Conservation (phyloP, 2,329 filamentous ascomycete species). For the Ceratocystis smalleyi region DNA sequence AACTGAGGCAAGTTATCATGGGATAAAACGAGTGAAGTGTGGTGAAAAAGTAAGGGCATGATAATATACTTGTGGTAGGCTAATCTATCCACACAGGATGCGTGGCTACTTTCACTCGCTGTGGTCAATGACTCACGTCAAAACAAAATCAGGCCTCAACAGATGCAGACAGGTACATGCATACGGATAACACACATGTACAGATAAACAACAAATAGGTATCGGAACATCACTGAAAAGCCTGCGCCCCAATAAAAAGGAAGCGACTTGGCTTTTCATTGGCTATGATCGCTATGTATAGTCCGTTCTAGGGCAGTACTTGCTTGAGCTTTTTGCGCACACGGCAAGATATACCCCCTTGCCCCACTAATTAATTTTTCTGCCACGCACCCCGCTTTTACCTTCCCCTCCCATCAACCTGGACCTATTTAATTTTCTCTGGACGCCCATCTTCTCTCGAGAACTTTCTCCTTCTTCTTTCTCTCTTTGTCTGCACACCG, state of each 20-base stretch:
- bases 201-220: neutral
- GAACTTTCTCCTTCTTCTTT: constrained; percentile 17
- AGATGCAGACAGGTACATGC: neutral
- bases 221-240: neutral
- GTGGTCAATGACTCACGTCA: neutral
- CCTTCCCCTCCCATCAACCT: constrained; percentile 8
- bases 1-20: neutral
- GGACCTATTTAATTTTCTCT: constrained; percentile 16
- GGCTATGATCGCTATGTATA: neutral
- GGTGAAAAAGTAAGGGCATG: neutral
- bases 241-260: neutral
- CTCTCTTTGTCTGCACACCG: constrained; percentile 18
- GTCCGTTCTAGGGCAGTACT: constrained; percentile 15
- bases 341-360: constrained; percentile 13
- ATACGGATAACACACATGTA: neutral
- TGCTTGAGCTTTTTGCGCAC: constrained; percentile 10
- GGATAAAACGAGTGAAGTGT: neutral
- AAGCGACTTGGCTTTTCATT: neutral
- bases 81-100: neutral
- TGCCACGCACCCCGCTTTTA: constrained; percentile 17
- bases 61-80: neutral
- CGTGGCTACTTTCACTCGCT: neutral
- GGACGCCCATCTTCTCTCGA: constrained; percentile 11
- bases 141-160: constrained; percentile 7
- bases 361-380: constrained; percentile 16